Percentiles rank a stretch among this genome's conserved stretches.
phyloP scores from a whole-genome alignment of 176 grass and related monocot species.

The Raddia distichophylla region DNA sequence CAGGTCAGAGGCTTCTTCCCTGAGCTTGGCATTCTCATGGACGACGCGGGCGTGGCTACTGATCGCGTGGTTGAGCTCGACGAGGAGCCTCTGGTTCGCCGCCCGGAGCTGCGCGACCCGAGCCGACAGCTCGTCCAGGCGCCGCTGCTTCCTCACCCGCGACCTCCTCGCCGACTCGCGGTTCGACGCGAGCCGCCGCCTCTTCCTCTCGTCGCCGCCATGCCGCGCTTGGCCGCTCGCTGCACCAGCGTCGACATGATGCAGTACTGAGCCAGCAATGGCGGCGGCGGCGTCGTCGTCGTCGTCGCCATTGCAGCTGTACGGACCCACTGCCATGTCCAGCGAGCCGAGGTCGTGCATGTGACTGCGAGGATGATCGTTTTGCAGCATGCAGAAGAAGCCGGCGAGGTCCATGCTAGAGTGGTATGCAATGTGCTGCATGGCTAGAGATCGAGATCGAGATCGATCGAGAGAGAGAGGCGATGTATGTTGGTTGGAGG shows the following conservation, averaged over 20 bases:
- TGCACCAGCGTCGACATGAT: background rate
- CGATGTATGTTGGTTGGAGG: conserved; percentile 12
- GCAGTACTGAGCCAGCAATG: background rate
- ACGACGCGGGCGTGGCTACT: conserved; percentile 34
- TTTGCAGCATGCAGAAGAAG: conserved; percentile 29
- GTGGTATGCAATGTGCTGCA: conserved; percentile 46
- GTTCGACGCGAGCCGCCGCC: conserved; percentile 77
- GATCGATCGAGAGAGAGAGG: background rate
- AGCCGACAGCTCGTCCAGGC: conserved; percentile 60
- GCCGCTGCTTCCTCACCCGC: conserved; percentile 82
- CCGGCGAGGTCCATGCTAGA: conserved; percentile 21
- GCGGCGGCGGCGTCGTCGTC: background rate
- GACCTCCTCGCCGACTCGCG: conserved; percentile 81
- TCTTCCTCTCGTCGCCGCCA: conserved; percentile 62
- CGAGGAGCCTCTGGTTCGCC: conserved; percentile 59
- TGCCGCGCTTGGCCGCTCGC: background rate
- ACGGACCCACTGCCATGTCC: conserved; percentile 26
- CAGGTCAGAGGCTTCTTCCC: conserved; percentile 59
- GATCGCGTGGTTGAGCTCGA: conserved; percentile 69
- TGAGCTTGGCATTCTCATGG: conserved; percentile 63
- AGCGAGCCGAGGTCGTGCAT: background rate
- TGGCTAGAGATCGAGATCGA: background rate
- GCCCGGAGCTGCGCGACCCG: conserved; percentile 58
- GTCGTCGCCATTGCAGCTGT: conserved; percentile 29
- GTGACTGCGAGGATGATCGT: background rate